Base-by-base conservation (phyloP, 2,329 filamentous ascomycete genomes). In the Bipolaris victoriae region DNA sequence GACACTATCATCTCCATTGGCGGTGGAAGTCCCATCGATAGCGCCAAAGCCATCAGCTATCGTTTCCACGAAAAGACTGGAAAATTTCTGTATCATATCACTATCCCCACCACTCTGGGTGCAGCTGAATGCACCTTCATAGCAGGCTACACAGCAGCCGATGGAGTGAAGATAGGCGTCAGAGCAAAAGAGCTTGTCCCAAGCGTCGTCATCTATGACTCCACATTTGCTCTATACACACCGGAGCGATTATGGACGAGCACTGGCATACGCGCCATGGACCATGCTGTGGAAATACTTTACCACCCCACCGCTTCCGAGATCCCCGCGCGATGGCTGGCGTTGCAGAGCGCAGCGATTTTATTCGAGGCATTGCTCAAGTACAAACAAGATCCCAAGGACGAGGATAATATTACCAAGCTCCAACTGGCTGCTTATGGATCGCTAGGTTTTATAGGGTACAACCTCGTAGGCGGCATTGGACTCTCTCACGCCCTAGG, bases 1-100 rank as follows among this genome's bases (percentile, higher is more conserved):
- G 83, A 86, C 65, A 85, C 83, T 0, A 78, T 86, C 43, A 82
- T 86, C 56, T 79, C 75, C 41, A 79, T 86, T 16, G 84, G 83
- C 5, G 84, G 84, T 15, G 84, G 84, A 29, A 79, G 76, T 15
- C 83, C 83, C 1, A 86, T 86, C 57, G 83, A 86, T 50, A 70
- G 66, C 1, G 64, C 74, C n/a, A 78, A 78, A 62, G 76, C 75
- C 1, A 74, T 78, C 18, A 63, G 57, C 24, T 70, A 77, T 62
- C 68, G 74, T 0, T 55, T 76, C 35, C 70, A 77, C 55, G 69
- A 72, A 22, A 69, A 74, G 52, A 65, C 40, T 5, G 71, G 73
- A 7, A 76, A 69, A 29, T 77, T 61, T 43, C 67, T 78, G 5
- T 71, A 66, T 58, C 76, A 78, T 55, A 74, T 78, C 51, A 64